Base-by-base conservation (phyloP, 108 stramenopile species). In the Nannochloropsis gaditana region DNA sequence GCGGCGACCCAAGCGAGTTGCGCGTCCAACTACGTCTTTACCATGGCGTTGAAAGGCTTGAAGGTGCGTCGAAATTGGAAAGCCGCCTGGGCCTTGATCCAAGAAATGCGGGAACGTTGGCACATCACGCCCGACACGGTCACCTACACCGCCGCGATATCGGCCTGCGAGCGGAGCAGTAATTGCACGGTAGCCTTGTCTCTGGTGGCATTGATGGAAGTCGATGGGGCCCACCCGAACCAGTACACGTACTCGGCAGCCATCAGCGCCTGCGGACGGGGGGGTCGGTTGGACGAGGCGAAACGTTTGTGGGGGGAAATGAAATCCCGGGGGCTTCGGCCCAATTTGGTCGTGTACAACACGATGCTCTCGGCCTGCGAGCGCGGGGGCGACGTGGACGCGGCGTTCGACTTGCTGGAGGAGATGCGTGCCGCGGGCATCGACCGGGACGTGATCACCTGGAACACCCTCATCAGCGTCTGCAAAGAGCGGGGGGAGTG, bases 41-140 rank as follows among this genome's bases (percentile, higher is more conserved):
- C 59, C 59, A 73, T 73, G 59, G 59, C 59, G 59, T 6, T 73
- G 59, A 73, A 73, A 73, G 59, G 59, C 59, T n/a, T 73, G 15
- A 73, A 73, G 8, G 59, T 73, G 15, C 59, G 59, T 5, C 3
- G 59, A n/a, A 73, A 73, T 73, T 73, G 59, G 59, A 73, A 73
- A 73, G 59, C 59, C 19, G 59, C 59, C 59, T n/a, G n/a, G 3
- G 59, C 59, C 19, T n/a, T 73, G 59, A 73, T 73, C 6, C 19
- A n/a, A n/a, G 19, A 73, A n/a, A 73, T 73, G 59, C 59, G 59
- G 5, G 59, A n/a, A n/a, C 59, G 59, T 2, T 73, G 59, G 59
- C 19, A n/a, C 4, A 73, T 73, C 4, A 73, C 15, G 59, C 59
- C 59, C 6, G 59, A 73, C n/a, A 73, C 59, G n/a, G 59, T 73